Conservation (phyloP, 164 flowering plant genomes). For the Paratinospora sagittata region DNA sequence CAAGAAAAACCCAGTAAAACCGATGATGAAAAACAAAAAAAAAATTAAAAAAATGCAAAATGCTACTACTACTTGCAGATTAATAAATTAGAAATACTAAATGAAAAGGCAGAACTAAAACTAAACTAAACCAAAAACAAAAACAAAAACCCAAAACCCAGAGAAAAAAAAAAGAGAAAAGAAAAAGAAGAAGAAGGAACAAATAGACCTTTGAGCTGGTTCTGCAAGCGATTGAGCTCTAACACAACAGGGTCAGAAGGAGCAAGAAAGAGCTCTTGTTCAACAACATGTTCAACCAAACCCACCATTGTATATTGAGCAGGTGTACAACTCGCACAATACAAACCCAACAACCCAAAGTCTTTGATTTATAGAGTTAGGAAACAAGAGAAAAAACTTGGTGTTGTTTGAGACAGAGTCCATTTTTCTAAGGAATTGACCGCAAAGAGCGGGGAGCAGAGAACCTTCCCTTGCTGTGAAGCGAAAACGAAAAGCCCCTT, state of each 20-base stretch:
- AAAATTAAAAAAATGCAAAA: too few relatives aligned
- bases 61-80: not conserved
- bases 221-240: conserved; percentile 70
- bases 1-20: not conserved
- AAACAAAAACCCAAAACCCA: not conserved
- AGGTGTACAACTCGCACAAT: conserved; percentile 10
- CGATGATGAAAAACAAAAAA: not conserved
- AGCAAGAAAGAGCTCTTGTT: conserved; percentile 27
- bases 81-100: too few relatives aligned
- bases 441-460: conserved; percentile 48
- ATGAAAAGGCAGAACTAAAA: not conserved
- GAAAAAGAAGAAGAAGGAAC: too few relatives aligned
- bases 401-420: conserved; percentile 22
- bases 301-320: conserved; percentile 36
- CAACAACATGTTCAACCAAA: conserved; percentile 29
- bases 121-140: too few relatives aligned
- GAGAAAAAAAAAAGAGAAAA: not conserved
- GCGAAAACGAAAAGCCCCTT: conserved; percentile 26
- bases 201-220: conserved; percentile 65
- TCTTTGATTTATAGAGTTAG: not conserved
- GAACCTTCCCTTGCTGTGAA: conserved; percentile 36
- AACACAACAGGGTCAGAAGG: conserved; percentile 58
- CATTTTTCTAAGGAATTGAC: conserved; percentile 45
- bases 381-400: conserved; percentile 16
- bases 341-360: conserved; percentile 14